Conservation (phyloP, 1,284 basidiomycete genomes). For the Pyrrhoderma noxium region DNA sequence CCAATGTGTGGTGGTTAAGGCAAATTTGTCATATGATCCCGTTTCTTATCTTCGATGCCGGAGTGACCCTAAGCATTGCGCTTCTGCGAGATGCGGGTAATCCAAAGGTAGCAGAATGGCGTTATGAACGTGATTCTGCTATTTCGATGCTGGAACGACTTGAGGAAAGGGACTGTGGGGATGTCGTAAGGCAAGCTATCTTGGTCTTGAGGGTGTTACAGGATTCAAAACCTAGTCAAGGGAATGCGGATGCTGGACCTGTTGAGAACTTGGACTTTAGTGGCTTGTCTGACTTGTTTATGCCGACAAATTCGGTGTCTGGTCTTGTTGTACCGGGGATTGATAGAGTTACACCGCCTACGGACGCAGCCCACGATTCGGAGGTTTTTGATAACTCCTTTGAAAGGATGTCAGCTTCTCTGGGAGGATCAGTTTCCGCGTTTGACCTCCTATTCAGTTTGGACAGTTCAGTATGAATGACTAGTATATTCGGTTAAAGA, state of each 20-base stretch:
- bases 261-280: not conserved
- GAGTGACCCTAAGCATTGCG: conserved; percentile 23
- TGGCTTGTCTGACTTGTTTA: not conserved
- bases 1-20: conserved; percentile 17
- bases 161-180: conserved; percentile 8
- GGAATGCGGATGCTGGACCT: not conserved
- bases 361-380: not conserved
- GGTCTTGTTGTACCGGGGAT: not conserved
- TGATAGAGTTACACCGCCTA: not conserved
- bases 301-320: not conserved
- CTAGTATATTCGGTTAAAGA: too few relatives aligned
- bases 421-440: not conserved
- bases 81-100: conserved; percentile 7
- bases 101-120: conserved; percentile 8
- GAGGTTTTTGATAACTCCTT: not conserved
- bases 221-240: not conserved
- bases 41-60: conserved; percentile 30
- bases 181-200: conserved; percentile 12
- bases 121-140: conserved; percentile 3
- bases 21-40: conserved; percentile 21
- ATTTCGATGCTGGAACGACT: conserved; percentile 10
- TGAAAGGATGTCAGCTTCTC: not conserved
- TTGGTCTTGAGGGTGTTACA: conserved; percentile 13
- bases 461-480: not conserved
- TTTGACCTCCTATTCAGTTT: conserved; percentile 8